Evolutionary conservation across 768 basidiomycete species (phyloP).

Genomic region (Tulasnella sp.): DNA sequence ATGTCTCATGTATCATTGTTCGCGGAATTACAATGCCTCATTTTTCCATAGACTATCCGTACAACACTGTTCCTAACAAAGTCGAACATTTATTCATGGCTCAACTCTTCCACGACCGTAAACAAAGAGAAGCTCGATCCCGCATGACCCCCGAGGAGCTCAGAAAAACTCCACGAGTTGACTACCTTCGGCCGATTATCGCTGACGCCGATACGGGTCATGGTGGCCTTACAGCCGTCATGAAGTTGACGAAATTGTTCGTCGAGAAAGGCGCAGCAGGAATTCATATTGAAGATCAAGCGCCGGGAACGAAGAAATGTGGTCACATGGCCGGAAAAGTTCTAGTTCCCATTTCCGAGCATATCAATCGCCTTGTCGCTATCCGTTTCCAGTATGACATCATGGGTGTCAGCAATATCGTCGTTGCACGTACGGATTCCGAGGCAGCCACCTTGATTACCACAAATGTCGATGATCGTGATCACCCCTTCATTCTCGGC

Average conservation of each 20-base stretch:
- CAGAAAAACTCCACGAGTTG: constrained; percentile 53
- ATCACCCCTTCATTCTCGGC: constrained; percentile 94
- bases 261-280: constrained; percentile 97
- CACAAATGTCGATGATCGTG: constrained; percentile 92
- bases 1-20: background rate
- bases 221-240: constrained; percentile 92
- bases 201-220: constrained; percentile 98
- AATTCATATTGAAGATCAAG: constrained; percentile 96
- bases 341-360: constrained; percentile 91
- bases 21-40: background rate
- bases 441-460: constrained; percentile 96
- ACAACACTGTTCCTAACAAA: constrained; percentile 97
- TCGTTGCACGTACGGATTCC: constrained; percentile 89
- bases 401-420: constrained; percentile 93
- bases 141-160: constrained; percentile 57
- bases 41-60: constrained; percentile 66
- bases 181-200: constrained; percentile 87
- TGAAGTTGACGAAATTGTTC: constrained; percentile 98
- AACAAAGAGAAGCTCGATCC: constrained; percentile 74
- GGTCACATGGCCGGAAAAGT: constrained; percentile 94
- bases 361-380: constrained; percentile 94
- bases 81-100: constrained; percentile 97
- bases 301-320: constrained; percentile 93
- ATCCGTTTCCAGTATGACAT: constrained; percentile 96
- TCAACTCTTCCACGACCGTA: constrained; percentile 97